These are phyloP conservation scores for Fusarium sulawesiense DNA, from an alignment of 2,329 filamentous ascomycete genomes.

Conservation along the genomic window DNA sequence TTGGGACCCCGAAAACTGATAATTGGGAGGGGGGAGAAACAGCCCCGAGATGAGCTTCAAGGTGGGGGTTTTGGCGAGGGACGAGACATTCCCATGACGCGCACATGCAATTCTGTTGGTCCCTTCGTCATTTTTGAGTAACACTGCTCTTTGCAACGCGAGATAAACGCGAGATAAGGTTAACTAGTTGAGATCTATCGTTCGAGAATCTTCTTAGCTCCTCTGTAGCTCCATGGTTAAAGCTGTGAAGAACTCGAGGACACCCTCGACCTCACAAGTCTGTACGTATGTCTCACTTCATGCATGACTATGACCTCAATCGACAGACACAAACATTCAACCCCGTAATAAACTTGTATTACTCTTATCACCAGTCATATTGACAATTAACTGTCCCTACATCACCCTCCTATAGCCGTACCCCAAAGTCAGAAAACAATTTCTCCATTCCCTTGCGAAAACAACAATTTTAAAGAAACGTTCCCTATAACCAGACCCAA, in stretches of 20 bases:
- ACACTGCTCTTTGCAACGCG: background rate
- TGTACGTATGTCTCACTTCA: background rate
- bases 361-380: conserved; percentile 6
- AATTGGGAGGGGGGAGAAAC: too few relatives aligned
- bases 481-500: conserved; percentile 31
- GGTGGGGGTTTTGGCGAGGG: conserved; percentile 26
- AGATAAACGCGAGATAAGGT: conserved; percentile 11
- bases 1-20: conserved; percentile 11
- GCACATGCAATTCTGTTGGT: conserved; percentile 30
- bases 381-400: conserved; percentile 26
- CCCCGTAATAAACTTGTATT: conserved; percentile 34
- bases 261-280: background rate
- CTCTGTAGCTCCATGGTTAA: background rate
- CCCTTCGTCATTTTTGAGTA: background rate
- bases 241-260: background rate
- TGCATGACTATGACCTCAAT: background rate
- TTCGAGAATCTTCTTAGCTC: background rate
- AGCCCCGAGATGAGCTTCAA: conserved; percentile 16
- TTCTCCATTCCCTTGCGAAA: conserved; percentile 39
- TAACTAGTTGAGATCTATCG: background rate
- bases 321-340: background rate
- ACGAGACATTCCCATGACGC: conserved; percentile 36
- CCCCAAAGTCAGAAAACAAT: conserved; percentile 36
- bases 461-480: conserved; percentile 37
- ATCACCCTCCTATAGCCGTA: background rate